Conservation (phyloP, 257 asterid genomes). For the Leonotis leonurus region DNA sequence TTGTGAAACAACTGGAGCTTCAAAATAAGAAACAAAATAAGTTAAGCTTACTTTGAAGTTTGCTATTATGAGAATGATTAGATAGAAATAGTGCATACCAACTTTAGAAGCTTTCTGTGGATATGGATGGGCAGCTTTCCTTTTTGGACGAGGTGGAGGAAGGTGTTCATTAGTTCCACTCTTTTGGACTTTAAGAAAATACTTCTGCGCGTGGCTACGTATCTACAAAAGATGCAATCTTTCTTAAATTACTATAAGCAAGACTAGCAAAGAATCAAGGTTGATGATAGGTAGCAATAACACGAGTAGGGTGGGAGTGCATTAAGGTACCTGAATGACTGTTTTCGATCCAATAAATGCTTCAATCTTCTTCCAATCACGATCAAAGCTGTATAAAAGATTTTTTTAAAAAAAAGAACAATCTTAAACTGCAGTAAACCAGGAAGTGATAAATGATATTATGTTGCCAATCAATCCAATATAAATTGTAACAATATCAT, state of each 20-base stretch:
- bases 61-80: neutral
- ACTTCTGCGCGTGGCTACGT: conserved; percentile 97
- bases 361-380: conserved; percentile 96
- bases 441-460: neutral
- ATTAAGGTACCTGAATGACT: conserved; percentile 66
- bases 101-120: conserved; percentile 85
- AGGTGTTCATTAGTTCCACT: conserved; percentile 86
- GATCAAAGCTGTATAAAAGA: conserved; percentile 58
- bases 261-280: neutral
- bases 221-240: conserved; percentile 44
- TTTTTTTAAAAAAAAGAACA: neutral
- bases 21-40: conserved; percentile 13
- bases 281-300: neutral
- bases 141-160: conserved; percentile 96
- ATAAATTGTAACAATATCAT: neutral
- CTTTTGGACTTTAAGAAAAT: conserved; percentile 82
- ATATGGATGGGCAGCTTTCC: conserved; percentile 94
- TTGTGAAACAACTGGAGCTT: conserved; percentile 54
- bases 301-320: neutral
- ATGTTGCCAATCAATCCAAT: neutral
- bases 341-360: conserved; percentile 91
- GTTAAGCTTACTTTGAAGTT: conserved; percentile 8
- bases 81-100: conserved; percentile 23
- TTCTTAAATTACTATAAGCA: neutral
- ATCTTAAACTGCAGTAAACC: neutral